Conservation (phyloP, 345 rosid species). For the Pistacia atlantica region DNA sequence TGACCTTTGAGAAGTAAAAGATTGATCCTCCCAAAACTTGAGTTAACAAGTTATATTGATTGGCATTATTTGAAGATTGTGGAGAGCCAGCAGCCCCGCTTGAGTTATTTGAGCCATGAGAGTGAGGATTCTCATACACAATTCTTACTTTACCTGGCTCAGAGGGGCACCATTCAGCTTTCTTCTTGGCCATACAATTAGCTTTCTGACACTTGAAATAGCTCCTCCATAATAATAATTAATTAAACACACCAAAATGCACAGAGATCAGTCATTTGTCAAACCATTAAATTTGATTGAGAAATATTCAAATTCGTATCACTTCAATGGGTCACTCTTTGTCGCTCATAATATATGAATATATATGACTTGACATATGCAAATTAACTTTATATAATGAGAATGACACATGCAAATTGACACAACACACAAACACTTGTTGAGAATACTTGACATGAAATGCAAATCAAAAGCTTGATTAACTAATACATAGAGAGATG, state of each 20-base stretch:
- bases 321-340: too few species aligned
- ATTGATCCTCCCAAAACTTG: constrained; percentile 35
- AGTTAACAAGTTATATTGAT: constrained; percentile 33
- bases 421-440: too few species aligned
- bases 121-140: constrained; percentile 37
- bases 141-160: constrained; percentile 28
- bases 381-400: too few species aligned
- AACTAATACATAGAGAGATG: too few species aligned
- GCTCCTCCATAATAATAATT: constrained; percentile 27
- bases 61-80: constrained; percentile 11
- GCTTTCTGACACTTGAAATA: constrained; percentile 41
- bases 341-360: too few species aligned
- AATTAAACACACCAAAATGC: neutral
- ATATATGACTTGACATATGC: too few species aligned
- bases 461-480: too few species aligned
- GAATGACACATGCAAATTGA: too few species aligned
- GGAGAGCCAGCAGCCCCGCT: constrained; percentile 4
- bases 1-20: neutral
- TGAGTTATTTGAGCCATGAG: constrained; percentile 11
- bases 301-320: too few species aligned
- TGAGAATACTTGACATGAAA: too few species aligned
- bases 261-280: neutral
- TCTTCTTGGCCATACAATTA: constrained; percentile 37
- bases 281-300: too few species aligned
- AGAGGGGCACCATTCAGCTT: constrained; percentile 33